Evolutionary conservation across 768 basidiomycete genomes (phyloP).

Genomic region (Macrolepiota albuminosa): DNA sequence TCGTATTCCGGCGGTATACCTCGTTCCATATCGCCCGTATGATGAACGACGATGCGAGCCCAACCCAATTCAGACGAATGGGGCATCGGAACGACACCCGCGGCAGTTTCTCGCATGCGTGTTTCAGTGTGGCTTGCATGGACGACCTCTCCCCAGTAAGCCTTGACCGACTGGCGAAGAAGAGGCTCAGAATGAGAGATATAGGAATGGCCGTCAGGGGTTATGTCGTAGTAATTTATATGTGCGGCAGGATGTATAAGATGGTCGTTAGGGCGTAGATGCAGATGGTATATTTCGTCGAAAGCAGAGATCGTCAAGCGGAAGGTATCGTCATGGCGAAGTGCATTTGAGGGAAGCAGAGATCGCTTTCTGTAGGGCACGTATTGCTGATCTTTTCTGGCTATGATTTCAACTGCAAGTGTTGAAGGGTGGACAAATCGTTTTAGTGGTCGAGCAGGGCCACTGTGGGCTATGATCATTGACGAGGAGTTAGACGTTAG

Average conservation of each 20-base stretch:
- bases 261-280: constrained; percentile 73
- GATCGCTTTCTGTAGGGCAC: constrained; percentile 28
- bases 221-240: constrained; percentile 56
- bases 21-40: constrained; percentile 45
- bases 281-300: constrained; percentile 61
- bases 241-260: constrained; percentile 77
- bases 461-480: constrained; percentile 38
- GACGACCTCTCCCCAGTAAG: constrained; percentile 76
- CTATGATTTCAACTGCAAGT: constrained; percentile 52
- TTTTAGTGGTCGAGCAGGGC: constrained; percentile 42
- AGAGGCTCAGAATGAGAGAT: constrained; percentile 55
- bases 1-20: constrained; percentile 60
- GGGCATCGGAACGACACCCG: constrained; percentile 41
- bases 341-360: constrained; percentile 36
- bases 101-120: constrained; percentile 61
- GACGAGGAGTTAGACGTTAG: constrained; percentile 5
- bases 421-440: constrained; percentile 46
- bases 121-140: constrained; percentile 44
- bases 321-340: constrained; percentile 67
- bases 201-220: constrained; percentile 44
- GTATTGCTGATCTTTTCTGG: constrained; percentile 30
- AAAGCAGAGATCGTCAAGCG: constrained; percentile 66
- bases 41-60: constrained; percentile 73
- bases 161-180: constrained; percentile 56
- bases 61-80: constrained; percentile 58